Conservation (phyloP, 108 stramenopile genomes). For the Aurantiochytrium sp. region DNA sequence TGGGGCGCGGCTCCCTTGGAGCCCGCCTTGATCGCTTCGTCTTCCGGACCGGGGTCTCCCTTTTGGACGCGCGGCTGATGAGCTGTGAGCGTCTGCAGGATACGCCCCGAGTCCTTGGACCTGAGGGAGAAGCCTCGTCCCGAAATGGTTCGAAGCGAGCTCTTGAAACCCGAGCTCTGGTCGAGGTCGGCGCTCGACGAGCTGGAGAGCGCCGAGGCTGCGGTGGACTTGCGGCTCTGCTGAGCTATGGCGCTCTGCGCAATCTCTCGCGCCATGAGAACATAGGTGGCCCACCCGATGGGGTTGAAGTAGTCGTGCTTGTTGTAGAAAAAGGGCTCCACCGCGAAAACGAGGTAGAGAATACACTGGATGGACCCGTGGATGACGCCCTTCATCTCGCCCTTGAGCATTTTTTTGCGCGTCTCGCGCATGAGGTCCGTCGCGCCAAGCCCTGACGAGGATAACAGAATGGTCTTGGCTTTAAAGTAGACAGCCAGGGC, state of each 20-base stretch:
- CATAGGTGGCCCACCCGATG: background rate
- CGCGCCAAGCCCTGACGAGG: background rate
- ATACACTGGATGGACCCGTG: background rate
- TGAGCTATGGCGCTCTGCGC: background rate
- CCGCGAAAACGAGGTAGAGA: background rate
- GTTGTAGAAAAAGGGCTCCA: constrained; percentile 1
- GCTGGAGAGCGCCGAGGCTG: too few species aligned
- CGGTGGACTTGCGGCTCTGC: background rate
- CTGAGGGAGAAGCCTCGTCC: too few species aligned
- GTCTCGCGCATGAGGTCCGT: background rate
- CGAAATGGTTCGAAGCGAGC: too few species aligned
- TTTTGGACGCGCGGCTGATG: too few species aligned
- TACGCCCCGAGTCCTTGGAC: too few species aligned
- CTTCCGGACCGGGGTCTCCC: too few species aligned
- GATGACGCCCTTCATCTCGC: background rate
- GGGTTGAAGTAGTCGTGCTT: constrained; percentile 11
- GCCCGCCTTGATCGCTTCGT: too few species aligned
- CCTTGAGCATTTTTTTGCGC: background rate
- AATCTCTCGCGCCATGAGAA: background rate
- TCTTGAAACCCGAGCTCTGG: too few species aligned
- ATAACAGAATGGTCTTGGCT: background rate
- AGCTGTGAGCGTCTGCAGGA: too few species aligned
- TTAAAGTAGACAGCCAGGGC: background rate
- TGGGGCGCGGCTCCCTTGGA: too few species aligned
- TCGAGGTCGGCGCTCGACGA: too few species aligned